These are phyloP conservation scores for Verticillium alfalfae DNA, from an alignment of 2,329 filamentous ascomycete species.

Conservation along the genomic window DNA sequence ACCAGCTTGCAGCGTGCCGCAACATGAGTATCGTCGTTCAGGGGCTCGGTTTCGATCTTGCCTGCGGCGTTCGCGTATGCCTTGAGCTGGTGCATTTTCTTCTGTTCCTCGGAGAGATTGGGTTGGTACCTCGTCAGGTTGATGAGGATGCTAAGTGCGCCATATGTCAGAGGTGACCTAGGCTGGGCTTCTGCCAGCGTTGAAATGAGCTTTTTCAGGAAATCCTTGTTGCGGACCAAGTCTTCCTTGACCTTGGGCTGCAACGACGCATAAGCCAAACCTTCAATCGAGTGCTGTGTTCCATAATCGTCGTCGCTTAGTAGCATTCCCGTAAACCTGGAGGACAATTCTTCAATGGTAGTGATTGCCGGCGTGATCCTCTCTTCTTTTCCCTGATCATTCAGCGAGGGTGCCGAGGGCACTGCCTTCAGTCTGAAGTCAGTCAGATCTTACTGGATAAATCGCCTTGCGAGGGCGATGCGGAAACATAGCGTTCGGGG, in stretches of 20 bases:
- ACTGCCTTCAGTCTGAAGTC: conserved; percentile 49
- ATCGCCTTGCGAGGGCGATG: background rate
- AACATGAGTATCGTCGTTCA: conserved; percentile 74
- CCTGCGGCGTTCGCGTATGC: conserved; percentile 87
- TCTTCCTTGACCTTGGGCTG: conserved; percentile 81
- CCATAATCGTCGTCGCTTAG: conserved; percentile 51
- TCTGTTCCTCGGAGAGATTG: conserved; percentile 78
- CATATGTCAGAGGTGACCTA: conserved; percentile 72
- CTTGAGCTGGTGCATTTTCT: conserved; percentile 86
- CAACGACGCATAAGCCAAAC: conserved; percentile 85
- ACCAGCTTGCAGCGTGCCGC: conserved; percentile 69
- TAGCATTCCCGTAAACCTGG: conserved; percentile 62
- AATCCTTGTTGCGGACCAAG: conserved; percentile 60
- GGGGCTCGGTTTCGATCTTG: conserved; percentile 53
- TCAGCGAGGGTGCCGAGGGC: conserved; percentile 33
- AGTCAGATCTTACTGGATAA: conserved; percentile 30
- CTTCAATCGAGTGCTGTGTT: conserved; percentile 74
- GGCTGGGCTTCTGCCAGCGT: conserved; percentile 52
- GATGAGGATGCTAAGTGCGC: conserved; percentile 75
- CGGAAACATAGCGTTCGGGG: background rate
- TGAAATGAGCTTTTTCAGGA: conserved; percentile 66
- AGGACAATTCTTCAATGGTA: conserved; percentile 60
- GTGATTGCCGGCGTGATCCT: conserved; percentile 49
- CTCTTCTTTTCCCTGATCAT: conserved; percentile 24
- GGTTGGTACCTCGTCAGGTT: conserved; percentile 83